Base-by-base conservation (phyloP, 495 filamentous ascomycete genomes). In the Aspergillus sclerotioniger region DNA sequence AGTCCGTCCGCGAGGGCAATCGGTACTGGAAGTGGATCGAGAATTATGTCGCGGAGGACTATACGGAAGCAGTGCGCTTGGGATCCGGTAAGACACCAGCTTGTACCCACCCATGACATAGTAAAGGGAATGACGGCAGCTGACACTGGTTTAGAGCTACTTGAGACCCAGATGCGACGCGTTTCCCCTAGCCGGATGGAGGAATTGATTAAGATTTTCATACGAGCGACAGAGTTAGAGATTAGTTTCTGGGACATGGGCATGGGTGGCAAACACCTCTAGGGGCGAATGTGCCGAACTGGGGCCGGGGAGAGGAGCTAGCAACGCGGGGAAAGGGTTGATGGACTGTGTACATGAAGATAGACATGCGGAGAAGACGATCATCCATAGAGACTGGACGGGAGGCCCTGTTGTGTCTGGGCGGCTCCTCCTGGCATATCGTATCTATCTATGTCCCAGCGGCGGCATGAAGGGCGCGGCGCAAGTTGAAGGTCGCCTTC, bases 221-320 rank as follows among this genome's bases (percentile, higher is more conserved):
- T 91, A 47, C 88, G 90, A 61, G 89, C 90, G 21, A 96, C 90
- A 3, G 90, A 95, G 84, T 86, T 96, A 82, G 91, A 96, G 72
- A 87, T 86, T 62, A 87, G 82, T 1, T 95, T 96, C 72, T 95
- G 91, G 91, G 85, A 91, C 51, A 94, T 95, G 85, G 86, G 90
- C 9, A 43, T 82, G 44, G 74, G 71, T 50, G 47, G 47, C 47
- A 25, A 50, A 50, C 31, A n/a, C 17, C 31, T n/a, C 6, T 50
- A 32, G 25, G 13, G 10, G 28, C 21, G 21, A 28, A 6, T 7
- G 44, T n/a, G 21, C 21, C 1, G 44, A 17, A 3, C 1, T 15
- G 1, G 10, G 8, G 37, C 12, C 12, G 37, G 37, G 37, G 5
- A n/a, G 5, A 9, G 37, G n/a, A n/a, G 37, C 12, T n/a, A n/a